Conservation (phyloP, 129 eudicot species). For the Flaveria trinervia region DNA sequence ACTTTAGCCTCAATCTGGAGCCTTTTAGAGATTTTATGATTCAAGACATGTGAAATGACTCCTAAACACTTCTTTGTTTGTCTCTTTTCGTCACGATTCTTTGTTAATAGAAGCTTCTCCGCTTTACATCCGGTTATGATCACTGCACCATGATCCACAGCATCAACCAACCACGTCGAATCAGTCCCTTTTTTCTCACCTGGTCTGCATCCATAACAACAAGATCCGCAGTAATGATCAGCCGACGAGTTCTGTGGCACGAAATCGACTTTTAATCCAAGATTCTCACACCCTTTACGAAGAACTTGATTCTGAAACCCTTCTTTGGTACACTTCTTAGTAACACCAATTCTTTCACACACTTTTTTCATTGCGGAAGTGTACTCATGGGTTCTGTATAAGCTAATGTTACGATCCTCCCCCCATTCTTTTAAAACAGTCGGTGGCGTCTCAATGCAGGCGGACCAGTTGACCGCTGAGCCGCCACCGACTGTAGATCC, state of each 20-base stretch:
- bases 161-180: constrained; percentile 91
- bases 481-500: constrained; percentile 96
- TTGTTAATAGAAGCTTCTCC: constrained; percentile 44
- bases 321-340: constrained; percentile 58
- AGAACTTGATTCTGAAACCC: constrained; percentile 87
- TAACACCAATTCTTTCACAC: constrained; percentile 68
- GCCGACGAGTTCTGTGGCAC: constrained; percentile 75
- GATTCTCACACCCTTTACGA: constrained; percentile 78
- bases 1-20: constrained; percentile 68
- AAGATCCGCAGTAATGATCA: constrained; percentile 77
- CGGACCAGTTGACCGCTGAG: constrained; percentile 92
- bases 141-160: constrained; percentile 72
- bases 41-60: constrained; percentile 46
- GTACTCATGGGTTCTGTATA: constrained; percentile 50
- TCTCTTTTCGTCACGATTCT: constrained; percentile 31
- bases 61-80: constrained; percentile 64
- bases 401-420: constrained; percentile 42
- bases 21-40: constrained; percentile 41
- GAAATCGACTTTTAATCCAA: constrained; percentile 56
- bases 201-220: constrained; percentile 70
- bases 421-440: constrained; percentile 68
- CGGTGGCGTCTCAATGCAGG: constrained; percentile 65
- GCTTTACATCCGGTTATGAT: constrained; percentile 85
- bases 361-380: constrained; percentile 59
- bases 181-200: constrained; percentile 88